Evolutionary conservation across 2,329 filamentous ascomycete genomes (phyloP), one percentile per base, ranked within the genome.

Genomic region (Colletotrichum truncatum): DNA sequence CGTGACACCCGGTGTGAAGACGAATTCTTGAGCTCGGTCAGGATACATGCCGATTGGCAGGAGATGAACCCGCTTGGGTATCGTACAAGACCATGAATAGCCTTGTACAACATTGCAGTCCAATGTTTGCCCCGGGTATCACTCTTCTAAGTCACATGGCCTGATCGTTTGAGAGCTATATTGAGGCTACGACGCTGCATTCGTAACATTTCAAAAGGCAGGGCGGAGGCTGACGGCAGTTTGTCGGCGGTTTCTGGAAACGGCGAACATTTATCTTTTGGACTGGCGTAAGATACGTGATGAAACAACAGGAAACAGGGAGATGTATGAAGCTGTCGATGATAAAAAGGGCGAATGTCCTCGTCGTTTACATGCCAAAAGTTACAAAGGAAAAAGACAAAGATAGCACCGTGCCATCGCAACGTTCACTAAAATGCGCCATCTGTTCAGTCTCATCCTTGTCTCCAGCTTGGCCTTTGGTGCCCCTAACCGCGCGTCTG

Each of bases 101-200:
- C 43, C 49, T 63, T 51, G 36, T 46, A 56, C 51, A 32, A 55
- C 43, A 25, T 36, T 28, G 4, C 23, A 51, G 11, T 12, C 32
- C 25, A 6, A 43, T 55, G 57, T 63, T 66, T 56, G 57, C 36
- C 12, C 28, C 26, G 26, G 28, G 51, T 63, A 41, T 63, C n/a
- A 63, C 54, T 28, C 51, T 45, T 43, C 41, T 25, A 14, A 7
- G 43, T 63, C 57, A 63, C 49, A 38, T 39, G 45, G 23, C 14
- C n/a, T 39, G 38, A 38, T 45, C n/a, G n/a, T 66, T 32, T n/a
- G 34, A 41, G 36, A 25, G 26, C 16, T 30, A 26, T 28, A 23
- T 34, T 11, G 32, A 63, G 51, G 25, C 28, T 45, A 16, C 21
- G 4, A 6, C 28, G n/a, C 26, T 39, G 39, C 5, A 11, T 12